Evolutionary conservation across 1,284 basidiomycete species (phyloP).

Genomic region (Pseudozyma sp.): DNA sequence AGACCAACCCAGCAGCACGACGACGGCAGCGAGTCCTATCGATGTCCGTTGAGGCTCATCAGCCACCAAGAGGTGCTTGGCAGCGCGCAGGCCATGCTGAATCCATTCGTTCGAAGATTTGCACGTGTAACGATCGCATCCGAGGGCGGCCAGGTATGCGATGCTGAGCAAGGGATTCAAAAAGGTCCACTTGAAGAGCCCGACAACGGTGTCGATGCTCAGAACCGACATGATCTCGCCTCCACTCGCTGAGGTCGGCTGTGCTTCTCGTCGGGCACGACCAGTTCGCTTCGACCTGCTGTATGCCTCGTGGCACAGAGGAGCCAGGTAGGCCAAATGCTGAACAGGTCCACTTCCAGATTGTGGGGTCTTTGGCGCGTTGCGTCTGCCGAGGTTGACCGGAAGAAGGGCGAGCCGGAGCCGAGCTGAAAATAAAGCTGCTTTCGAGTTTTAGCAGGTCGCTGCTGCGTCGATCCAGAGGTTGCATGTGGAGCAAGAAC

Average conservation of each 20-base stretch:
- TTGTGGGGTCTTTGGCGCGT: background rate
- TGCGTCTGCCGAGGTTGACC: background rate
- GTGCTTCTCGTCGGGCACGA: background rate
- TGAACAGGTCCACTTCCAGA: background rate
- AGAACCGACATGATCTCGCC: slow-evolving; percentile 18
- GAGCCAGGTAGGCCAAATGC: background rate
- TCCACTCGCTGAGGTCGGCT: background rate
- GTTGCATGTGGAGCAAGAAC: background rate
- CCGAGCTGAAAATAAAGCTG: background rate
- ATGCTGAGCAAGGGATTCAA: slow-evolving; percentile 38
- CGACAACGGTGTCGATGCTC: slow-evolving; percentile 32
- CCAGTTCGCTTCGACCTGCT: background rate
- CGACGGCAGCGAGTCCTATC: slow-evolving; percentile 5
- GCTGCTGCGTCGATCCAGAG: background rate
- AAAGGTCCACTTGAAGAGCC: slow-evolving; percentile 19
- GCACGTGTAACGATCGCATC: slow-evolving; percentile 16
- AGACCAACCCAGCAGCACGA: slow-evolving; percentile 21
- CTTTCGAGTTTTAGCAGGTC: background rate
- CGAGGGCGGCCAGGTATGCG: slow-evolving; percentile 12
- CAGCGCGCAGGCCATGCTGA: background rate
- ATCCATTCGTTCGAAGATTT: slow-evolving; percentile 7
- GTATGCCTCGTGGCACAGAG: background rate
- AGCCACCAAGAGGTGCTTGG: background rate
- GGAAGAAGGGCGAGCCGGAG: background rate
- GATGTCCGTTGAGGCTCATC: background rate